Conservation (phyloP, 139 green algal species). For the Diplosphaera chodatii region DNA sequence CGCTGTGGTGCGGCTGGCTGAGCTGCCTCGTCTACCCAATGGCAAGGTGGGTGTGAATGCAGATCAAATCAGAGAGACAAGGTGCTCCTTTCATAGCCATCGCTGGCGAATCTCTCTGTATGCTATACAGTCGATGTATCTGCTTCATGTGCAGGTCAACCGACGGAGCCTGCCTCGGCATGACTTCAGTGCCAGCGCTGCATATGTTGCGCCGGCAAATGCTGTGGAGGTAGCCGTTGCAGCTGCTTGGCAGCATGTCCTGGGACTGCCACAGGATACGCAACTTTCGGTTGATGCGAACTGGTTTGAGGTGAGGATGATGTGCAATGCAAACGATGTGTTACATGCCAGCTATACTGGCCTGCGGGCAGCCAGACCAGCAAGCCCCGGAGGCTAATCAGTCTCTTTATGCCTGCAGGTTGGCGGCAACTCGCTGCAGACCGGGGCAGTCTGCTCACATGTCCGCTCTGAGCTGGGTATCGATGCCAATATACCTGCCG, state of each 20-base stretch:
- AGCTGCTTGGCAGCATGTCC: not conserved
- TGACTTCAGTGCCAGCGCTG: not conserved
- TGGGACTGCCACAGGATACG: not conserved
- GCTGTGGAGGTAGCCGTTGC: not conserved
- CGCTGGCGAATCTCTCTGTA: no score
- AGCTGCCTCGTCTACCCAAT: constrained; percentile 16
- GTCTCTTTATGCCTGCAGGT: not conserved
- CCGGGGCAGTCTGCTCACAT: constrained; percentile 8
- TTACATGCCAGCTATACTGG: no score
- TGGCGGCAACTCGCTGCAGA: constrained; percentile 23
- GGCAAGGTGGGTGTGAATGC: constrained; percentile 15
- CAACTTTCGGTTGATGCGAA: no score
- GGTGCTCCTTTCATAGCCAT: no score
- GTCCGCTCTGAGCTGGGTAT: not conserved
- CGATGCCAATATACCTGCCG: not conserved
- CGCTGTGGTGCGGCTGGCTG: not conserved
- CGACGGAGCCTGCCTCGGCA: not conserved
- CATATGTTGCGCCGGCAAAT: not conserved
- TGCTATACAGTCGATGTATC: no score
- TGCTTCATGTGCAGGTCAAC: not conserved
- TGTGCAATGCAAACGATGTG: no score
- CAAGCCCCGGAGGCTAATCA: no score
- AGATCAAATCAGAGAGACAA: no score
- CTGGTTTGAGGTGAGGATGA: no score
- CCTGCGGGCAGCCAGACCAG: no score